These are phyloP conservation scores for Boletus huronensis DNA, from an alignment of 768 basidiomycete genomes.

Conservation along the genomic window DNA sequence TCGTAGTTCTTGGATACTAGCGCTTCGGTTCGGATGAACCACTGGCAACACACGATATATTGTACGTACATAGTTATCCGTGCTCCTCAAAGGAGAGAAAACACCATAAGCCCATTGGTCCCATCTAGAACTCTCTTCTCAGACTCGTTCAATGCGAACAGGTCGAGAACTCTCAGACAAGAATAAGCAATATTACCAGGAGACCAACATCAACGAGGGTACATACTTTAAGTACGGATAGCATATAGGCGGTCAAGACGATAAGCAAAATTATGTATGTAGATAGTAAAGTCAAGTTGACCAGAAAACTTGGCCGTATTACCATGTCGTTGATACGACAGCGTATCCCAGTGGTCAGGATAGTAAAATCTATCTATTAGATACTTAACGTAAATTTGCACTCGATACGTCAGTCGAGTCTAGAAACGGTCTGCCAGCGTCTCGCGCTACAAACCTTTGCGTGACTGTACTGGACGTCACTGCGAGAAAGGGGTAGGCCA, in stretches of 20 bases:
- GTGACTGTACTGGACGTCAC: constrained; percentile 18
- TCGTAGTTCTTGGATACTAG: no score
- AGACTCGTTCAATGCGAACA: neutral
- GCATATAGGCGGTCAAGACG: neutral
- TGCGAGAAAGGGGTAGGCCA: constrained; percentile 16
- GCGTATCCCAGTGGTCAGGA: neutral
- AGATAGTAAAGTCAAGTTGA: neutral
- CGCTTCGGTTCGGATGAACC: no score
- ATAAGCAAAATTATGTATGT: neutral
- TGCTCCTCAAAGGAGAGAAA: no score
- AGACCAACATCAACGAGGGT: neutral
- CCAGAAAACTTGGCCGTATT: neutral
- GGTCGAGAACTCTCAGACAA: neutral
- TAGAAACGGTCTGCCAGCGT: neutral
- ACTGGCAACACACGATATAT: no score
- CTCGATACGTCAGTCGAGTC: neutral
- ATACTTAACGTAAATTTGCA: neutral
- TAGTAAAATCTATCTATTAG: neutral
- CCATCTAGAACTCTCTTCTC: no score
- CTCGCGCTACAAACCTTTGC: constrained; percentile 7
- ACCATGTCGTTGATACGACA: neutral
- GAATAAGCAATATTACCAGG: neutral
- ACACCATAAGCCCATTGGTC: no score
- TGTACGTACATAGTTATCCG: no score
- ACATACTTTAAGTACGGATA: neutral